Evolutionary conservation across 768 basidiomycete genomes (phyloP).

Genomic region (Lactarius vividus): DNA sequence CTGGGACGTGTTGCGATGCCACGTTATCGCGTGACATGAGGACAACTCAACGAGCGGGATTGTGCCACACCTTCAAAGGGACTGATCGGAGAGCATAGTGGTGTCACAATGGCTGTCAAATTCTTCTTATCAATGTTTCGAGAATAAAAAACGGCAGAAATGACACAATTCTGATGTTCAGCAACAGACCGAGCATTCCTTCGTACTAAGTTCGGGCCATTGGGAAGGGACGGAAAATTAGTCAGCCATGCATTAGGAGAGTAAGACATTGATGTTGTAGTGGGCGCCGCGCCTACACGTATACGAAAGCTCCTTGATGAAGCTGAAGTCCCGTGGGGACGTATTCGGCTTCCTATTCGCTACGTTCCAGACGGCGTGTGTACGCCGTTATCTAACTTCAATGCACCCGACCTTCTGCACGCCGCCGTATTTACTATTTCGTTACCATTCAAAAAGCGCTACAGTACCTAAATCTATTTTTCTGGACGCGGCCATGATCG

Average conservation of each 20-base stretch:
- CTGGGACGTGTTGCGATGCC: not conserved
- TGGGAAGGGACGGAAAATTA: not conserved
- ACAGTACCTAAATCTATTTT: not conserved
- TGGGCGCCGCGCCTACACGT: not conserved
- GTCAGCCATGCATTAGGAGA: not conserved
- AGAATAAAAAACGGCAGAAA: too few species aligned
- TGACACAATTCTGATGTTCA: not conserved
- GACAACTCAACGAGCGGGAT: not conserved
- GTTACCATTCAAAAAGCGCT: conserved; percentile 7
- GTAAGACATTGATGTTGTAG: not conserved
- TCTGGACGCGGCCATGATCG: conserved; percentile 4
- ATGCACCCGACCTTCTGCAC: not conserved
- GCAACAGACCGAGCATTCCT: conserved; percentile 2
- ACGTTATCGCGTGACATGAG: not conserved
- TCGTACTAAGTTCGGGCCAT: not conserved
- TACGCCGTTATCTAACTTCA: conserved; percentile 10
- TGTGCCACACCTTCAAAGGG: not conserved
- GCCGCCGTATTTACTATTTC: not conserved
- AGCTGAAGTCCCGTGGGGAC: not conserved
- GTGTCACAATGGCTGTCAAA: not conserved
- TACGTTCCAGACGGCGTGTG: conserved; percentile 8
- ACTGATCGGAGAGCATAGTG: not conserved
- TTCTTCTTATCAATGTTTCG: too few species aligned
- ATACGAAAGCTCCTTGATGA: conserved; percentile 2
- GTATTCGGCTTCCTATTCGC: conserved; percentile 7